Base-by-base conservation (phyloP, 176 grass and related monocot species). In the Hyparrhenia diplandra region DNA sequence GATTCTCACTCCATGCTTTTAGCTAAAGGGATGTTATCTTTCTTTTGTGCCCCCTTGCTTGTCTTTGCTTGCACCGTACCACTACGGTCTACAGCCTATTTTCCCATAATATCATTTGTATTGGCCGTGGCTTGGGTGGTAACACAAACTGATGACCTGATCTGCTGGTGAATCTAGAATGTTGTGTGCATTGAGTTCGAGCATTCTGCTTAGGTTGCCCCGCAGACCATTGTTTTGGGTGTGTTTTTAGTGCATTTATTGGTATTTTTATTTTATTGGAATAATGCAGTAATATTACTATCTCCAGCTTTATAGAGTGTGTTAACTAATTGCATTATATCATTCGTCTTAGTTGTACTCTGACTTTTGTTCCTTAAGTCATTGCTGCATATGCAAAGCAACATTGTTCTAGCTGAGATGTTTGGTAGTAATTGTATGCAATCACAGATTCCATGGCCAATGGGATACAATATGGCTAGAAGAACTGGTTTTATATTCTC, bases 401-500 rank as follows among this genome's bases (percentile, higher is more conserved):
- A 54, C 30, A 63, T 75, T 27, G 61, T 55, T 80, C 57, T 68
- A 61, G 31, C 21, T 30, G 4, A 73, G 32, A 37, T 39, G 49
- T 57, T 81, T 86, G 40, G 51, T 30, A 70, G 23, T 23, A 70
- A 52, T 35, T 74, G 43, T 41, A 32, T 8, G 2, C 42, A 71
- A 37, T 20, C n/a, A 29, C 31, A 64, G 40, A 10, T 62, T 68
- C 20, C 18, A 14, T 74, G 39, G 20, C 43, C 73, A 69, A 69
- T 85, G 42, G 42, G 45, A 55, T 54, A 63, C 69, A 42, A 52
- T 36, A 88, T 69, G 13, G 46, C 57, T 68, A 37, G 69, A 49
- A 45, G 42, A 82, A 76, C 72, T 70, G 18, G 31, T 32, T 21
- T 82, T 71, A 71, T 36, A 62, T 52, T 43, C 54, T 41, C 37